phyloP scores from a whole-genome alignment of 2,329 filamentous ascomycete genomes.

The Pleochaeta shiraiana region DNA sequence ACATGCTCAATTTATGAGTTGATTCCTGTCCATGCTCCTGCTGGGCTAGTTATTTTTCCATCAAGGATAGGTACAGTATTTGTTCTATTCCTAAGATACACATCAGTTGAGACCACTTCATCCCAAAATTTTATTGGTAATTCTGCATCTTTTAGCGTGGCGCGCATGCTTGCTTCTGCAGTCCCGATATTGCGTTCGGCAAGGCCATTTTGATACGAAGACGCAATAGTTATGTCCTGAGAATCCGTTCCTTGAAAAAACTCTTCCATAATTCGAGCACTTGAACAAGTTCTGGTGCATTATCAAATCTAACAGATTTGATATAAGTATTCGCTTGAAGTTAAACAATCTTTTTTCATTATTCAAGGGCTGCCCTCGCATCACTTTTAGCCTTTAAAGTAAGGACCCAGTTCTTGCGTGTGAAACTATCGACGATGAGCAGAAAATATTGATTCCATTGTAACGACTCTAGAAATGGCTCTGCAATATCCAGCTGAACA shows the following conservation, averaged over 20 bases:
- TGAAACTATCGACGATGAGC: no score
- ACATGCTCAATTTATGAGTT: background rate
- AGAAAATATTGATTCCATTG: no score
- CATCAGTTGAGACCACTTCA: conserved; percentile 2
- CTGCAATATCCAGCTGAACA: no score
- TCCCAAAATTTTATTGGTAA: conserved; percentile 6
- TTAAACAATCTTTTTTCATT: no score
- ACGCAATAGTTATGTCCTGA: background rate
- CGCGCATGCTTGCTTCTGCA: background rate
- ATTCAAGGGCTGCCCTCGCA: no score
- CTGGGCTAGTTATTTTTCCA: background rate
- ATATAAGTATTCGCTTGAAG: no score
- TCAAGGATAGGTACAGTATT: background rate
- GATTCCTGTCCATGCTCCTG: background rate
- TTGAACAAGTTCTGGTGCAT: no score
- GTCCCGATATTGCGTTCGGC: background rate
- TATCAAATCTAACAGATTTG: no score
- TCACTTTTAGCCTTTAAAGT: no score
- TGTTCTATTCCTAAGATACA: background rate
- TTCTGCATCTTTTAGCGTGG: conserved; percentile 3
- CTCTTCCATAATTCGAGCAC: background rate
- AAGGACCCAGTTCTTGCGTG: no score
- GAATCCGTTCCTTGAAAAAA: background rate
- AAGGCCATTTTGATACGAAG: background rate
- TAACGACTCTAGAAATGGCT: no score